Conservation (phyloP, 1,284 basidiomycete genomes). For the Trametes pubescens region DNA sequence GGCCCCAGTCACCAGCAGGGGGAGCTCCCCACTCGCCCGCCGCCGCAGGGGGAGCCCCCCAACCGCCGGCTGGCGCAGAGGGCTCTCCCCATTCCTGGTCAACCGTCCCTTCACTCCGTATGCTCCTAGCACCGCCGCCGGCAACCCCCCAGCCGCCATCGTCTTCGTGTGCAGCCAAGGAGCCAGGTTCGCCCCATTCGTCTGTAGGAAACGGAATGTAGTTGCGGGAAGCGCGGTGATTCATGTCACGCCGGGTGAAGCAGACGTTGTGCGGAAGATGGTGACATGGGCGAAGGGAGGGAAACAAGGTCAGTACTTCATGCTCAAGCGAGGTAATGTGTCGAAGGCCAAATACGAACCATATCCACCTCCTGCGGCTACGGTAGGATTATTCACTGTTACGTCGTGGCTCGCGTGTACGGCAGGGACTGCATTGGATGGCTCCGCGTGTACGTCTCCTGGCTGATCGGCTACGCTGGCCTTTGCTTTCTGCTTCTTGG, state of each 20-base stretch:
- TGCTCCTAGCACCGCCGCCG: not conserved
- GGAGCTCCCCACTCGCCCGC: conserved; percentile 24
- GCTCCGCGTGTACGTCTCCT: conserved; percentile 16
- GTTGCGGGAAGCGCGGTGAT: conserved; percentile 25
- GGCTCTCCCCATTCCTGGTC: conserved; percentile 21
- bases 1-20: conserved; percentile 1
- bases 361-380: conserved; percentile 20
- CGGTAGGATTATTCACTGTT: conserved; percentile 20
- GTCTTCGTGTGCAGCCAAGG: conserved; percentile 20
- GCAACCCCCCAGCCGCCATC: conserved; percentile 29
- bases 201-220: conserved; percentile 31
- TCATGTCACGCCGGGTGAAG: conserved; percentile 25
- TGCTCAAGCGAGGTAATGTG: conserved; percentile 11
- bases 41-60: conserved; percentile 14
- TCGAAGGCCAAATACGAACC: conserved; percentile 25
- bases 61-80: conserved; percentile 7
- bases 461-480: conserved; percentile 18
- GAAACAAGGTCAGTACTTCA: conserved; percentile 16
- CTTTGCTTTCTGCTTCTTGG: conserved; percentile 30
- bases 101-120: conserved; percentile 12
- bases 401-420: conserved; percentile 22
- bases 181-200: conserved; percentile 31
- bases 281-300: conserved; percentile 4
- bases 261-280: not conserved
- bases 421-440: conserved; percentile 12